Percentiles rank a stretch among this genome's conserved stretches.
phyloP scores from a whole-genome alignment of 2,329 filamentous ascomycete species.

The Pseudogymnoascus sp. region DNA sequence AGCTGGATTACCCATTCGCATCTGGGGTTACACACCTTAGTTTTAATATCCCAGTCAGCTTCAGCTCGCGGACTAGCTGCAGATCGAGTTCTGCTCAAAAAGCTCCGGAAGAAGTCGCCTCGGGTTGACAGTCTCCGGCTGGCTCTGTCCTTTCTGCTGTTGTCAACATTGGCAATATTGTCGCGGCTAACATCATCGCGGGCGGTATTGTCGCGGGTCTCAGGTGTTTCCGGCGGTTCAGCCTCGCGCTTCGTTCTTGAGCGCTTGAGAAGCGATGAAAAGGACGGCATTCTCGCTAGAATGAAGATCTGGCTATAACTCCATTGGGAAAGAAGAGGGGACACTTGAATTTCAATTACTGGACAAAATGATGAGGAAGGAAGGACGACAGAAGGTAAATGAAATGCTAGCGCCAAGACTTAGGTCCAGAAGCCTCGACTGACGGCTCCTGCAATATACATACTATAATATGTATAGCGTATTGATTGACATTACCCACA shows the following conservation, averaged over 20 bases:
- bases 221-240: not conserved
- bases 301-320: conserved; percentile 5
- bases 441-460: not conserved
- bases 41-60: not conserved
- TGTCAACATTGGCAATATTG: not conserved
- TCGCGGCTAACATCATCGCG: not conserved
- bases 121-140: conserved; percentile 1
- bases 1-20: not conserved
- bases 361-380: not conserved
- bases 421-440: not conserved
- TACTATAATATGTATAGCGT: not conserved
- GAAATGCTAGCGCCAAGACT: conserved; percentile 1
- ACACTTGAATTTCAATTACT: not conserved
- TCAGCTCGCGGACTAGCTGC: not conserved
- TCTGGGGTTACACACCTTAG: not conserved
- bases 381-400: not conserved
- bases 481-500: not conserved
- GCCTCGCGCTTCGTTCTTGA: conserved; percentile 17
- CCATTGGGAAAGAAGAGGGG: not conserved
- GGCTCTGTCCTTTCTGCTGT: not conserved
- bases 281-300: conserved; percentile 22
- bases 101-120: conserved; percentile 1
- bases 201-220: not conserved
- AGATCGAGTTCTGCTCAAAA: not conserved
- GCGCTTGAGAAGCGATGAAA: conserved; percentile 23